Percentiles rank a stretch among this genome's conserved stretches.
These are phyloP conservation scores for Curvularia eragrostidis DNA, from an alignment of 2,329 filamentous ascomycete species.

Conservation along the genomic window DNA sequence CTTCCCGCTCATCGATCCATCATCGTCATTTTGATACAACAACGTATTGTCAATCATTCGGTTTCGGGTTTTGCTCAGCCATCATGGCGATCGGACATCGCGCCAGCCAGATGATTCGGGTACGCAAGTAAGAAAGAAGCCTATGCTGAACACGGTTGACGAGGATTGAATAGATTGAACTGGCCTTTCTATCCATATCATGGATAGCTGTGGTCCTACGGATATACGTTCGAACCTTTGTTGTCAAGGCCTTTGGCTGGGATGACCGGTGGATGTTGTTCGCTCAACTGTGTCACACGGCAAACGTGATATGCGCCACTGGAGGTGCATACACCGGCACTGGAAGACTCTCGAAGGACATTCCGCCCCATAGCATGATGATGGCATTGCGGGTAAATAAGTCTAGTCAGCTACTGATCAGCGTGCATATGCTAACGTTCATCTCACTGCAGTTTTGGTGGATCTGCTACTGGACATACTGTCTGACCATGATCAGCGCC, in stretches of 20 bases:
- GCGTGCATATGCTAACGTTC: background rate
- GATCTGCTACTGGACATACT: constrained; percentile 15
- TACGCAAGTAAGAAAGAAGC: background rate
- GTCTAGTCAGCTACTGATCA: background rate
- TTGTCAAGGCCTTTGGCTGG: constrained; percentile 21
- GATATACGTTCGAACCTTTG: constrained; percentile 13
- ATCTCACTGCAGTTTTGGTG: constrained; percentile 14
- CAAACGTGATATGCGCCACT: constrained; percentile 4
- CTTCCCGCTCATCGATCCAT: background rate
- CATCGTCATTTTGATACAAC: background rate
- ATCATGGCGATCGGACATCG: constrained; percentile 4
- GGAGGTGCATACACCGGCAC: constrained; percentile 13
- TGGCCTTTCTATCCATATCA: constrained; percentile 2
- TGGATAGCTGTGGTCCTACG: constrained; percentile 13
- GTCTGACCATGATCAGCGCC: constrained; percentile 15
- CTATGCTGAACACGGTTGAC: background rate
- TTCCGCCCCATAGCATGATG: constrained; percentile 8
- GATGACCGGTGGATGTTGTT: constrained; percentile 25
- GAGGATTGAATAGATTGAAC: background rate
- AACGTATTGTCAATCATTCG: background rate
- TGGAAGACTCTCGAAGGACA: constrained; percentile 7
- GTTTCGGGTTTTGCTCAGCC: background rate
- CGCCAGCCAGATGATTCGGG: constrained; percentile 1
- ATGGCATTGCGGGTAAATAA: background rate
- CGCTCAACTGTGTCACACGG: constrained; percentile 15